These are phyloP conservation scores for Clathrus columnatus DNA, from an alignment of 768 basidiomycete species.

Conservation along the genomic window DNA sequence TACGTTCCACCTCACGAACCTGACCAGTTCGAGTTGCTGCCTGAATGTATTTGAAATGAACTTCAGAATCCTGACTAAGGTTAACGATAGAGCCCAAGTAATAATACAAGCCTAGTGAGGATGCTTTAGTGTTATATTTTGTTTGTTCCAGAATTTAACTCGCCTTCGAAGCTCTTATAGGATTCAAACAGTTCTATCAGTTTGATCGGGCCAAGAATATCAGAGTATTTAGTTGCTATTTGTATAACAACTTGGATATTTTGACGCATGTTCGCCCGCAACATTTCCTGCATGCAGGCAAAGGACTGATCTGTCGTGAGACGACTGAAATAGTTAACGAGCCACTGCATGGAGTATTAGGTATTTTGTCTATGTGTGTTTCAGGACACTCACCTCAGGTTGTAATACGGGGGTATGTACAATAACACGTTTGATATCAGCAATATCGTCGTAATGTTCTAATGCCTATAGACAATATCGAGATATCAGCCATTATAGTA, in stretches of 20 bases:
- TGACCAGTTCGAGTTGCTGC: conserved; percentile 97
- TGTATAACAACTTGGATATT: conserved; percentile 95
- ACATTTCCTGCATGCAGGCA: conserved; percentile 95
- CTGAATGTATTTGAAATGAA: conserved; percentile 99
- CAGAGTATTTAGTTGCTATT: conserved; percentile 97
- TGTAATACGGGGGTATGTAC: conserved; percentile 84
- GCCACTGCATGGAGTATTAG: conserved; percentile 52
- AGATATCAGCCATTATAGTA: too few species aligned
- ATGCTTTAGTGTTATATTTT: background rate
- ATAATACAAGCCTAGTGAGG: conserved; percentile 78
- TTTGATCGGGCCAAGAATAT: conserved; percentile 93
- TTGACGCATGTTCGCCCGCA: conserved; percentile 92
- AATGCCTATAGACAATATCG: conserved; percentile 56
- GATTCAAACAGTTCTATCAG: conserved; percentile 97
- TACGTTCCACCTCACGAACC: conserved; percentile 97
- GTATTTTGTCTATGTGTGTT: conserved; percentile 1
- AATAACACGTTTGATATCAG: conserved; percentile 97
- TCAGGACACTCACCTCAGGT: conserved; percentile 52
- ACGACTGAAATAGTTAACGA: conserved; percentile 93
- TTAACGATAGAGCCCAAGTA: conserved; percentile 98
- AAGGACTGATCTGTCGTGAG: conserved; percentile 97
- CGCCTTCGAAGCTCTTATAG: conserved; percentile 95
- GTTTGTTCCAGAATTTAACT: conserved; percentile 7
- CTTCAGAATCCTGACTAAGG: conserved; percentile 90
- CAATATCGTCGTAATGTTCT: conserved; percentile 95